phyloP scores from a whole-genome alignment of 306 rosid species.

The Sicyos edulis region DNA sequence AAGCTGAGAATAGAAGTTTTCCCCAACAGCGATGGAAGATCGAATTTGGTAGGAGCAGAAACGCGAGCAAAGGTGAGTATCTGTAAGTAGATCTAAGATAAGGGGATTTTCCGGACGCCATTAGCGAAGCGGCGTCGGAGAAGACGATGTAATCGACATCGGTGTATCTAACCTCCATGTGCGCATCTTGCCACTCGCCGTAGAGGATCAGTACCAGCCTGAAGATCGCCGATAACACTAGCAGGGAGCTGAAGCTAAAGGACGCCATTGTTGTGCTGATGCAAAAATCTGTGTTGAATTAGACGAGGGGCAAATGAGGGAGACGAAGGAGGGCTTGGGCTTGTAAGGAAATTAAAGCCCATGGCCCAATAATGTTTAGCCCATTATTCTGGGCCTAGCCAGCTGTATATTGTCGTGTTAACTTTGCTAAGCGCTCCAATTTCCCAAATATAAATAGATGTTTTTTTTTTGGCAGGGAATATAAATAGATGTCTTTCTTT shows the following conservation, averaged over 20 bases:
- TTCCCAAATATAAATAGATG: no score
- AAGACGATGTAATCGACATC: slow-evolving; percentile 86
- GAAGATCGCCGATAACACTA: slow-evolving; percentile 52
- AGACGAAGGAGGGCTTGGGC: background rate
- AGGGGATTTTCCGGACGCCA: slow-evolving; percentile 77
- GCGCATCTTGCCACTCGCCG: slow-evolving; percentile 93
- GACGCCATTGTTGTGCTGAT: slow-evolving; percentile 32
- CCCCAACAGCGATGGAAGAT: slow-evolving; percentile 76
- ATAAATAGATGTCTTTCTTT: no score
- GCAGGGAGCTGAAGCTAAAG: slow-evolving; percentile 31
- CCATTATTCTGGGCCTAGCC: background rate
- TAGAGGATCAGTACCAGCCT: slow-evolving; percentile 54
- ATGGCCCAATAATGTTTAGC: background rate
- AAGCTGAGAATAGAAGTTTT: slow-evolving; percentile 74
- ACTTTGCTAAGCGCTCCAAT: no score
- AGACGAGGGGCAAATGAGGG: background rate
- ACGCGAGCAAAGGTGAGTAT: slow-evolving; percentile 78
- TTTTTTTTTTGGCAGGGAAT: no score
- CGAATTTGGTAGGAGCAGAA: slow-evolving; percentile 69
- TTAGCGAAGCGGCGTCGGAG: slow-evolving; percentile 79
- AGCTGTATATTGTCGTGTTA: no score
- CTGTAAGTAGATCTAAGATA: slow-evolving; percentile 78
- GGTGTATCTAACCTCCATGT: slow-evolving; percentile 84
- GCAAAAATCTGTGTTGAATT: background rate
- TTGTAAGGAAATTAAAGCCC: slow-evolving; percentile 1